These are phyloP conservation scores for Ilyonectria destructans DNA, from an alignment of 2,329 filamentous ascomycete species.

Conservation along the genomic window DNA sequence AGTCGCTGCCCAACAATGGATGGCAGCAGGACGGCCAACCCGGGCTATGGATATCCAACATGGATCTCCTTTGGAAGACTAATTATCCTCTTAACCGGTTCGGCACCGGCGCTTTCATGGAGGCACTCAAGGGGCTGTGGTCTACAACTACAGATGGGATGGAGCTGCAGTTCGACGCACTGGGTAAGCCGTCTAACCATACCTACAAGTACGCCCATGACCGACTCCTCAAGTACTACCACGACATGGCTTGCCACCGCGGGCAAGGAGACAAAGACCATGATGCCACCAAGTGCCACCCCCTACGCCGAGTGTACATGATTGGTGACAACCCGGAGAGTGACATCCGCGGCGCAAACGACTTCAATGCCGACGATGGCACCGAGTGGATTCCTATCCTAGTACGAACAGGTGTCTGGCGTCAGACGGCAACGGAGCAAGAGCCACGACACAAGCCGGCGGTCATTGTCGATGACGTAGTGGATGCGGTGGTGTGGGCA, in stretches of 20 bases:
- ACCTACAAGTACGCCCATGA: conserved; percentile 90
- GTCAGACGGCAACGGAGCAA: conserved; percentile 56
- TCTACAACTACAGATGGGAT: conserved; percentile 76
- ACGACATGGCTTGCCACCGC: conserved; percentile 46
- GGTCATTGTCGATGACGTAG: conserved; percentile 81
- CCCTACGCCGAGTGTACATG: conserved; percentile 90
- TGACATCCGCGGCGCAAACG: conserved; percentile 91
- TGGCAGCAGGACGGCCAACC: conserved; percentile 90
- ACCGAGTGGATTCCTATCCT: conserved; percentile 86
- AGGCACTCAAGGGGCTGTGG: conserved; percentile 88
- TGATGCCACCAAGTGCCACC: conserved; percentile 55
- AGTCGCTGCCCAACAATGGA: conserved; percentile 78
- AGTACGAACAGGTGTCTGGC: conserved; percentile 86
- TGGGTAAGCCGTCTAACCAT: conserved; percentile 85
- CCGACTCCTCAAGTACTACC: conserved; percentile 71
- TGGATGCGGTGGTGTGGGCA: conserved; percentile 84
- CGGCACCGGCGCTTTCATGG: conserved; percentile 92
- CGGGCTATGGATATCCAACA: conserved; percentile 88
- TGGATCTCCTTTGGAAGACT: conserved; percentile 91
- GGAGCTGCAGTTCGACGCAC: conserved; percentile 74
- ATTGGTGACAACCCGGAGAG: conserved; percentile 92
- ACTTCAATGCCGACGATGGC: conserved; percentile 76
- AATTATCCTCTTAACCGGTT: conserved; percentile 88
- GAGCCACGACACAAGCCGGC: conserved; percentile 74
- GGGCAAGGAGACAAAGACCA: conserved; percentile 32